A percentile compares a stretch with the other conserved stretches of the same genome.
Conservation (phyloP, 2,329 filamentous ascomycete genomes). For the Fusarium circinatum region DNA sequence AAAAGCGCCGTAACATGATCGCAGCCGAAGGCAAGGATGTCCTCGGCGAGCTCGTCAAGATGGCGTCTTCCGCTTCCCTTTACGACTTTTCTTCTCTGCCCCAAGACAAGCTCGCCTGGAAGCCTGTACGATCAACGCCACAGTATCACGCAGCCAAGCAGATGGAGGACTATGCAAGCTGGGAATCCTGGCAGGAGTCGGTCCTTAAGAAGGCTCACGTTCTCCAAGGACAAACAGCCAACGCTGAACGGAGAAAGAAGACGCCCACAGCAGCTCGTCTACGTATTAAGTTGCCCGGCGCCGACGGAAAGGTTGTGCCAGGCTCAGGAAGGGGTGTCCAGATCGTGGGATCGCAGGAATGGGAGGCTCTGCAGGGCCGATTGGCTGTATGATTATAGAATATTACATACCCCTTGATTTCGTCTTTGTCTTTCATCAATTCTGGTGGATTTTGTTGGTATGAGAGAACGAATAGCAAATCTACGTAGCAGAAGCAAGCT, state of each 20-base stretch:
- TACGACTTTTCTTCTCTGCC: slow-evolving; percentile 69
- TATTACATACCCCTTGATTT: slow-evolving; percentile 40
- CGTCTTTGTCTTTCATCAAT: slow-evolving; percentile 19
- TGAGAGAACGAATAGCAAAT: slow-evolving; percentile 24
- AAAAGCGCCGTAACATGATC: slow-evolving; percentile 63
- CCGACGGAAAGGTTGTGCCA: slow-evolving; percentile 56
- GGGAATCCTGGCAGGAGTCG: slow-evolving; percentile 67
- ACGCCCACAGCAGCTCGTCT: slow-evolving; percentile 57
- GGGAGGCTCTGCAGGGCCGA: slow-evolving; percentile 63
- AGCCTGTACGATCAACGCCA: slow-evolving; percentile 70
- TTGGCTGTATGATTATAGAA: slow-evolving; percentile 46
- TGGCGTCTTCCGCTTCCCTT: slow-evolving; percentile 65
- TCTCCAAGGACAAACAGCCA: slow-evolving; percentile 38
- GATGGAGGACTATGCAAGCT: slow-evolving; percentile 71
- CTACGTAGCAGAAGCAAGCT: slow-evolving; percentile 27
- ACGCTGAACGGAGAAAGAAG: slow-evolving; percentile 41
- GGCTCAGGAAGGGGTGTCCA: slow-evolving; percentile 56
- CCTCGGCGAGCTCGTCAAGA: slow-evolving; percentile 71
- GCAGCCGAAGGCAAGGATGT: slow-evolving; percentile 71
- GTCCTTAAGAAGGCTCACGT: slow-evolving; percentile 65
- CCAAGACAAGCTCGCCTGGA: slow-evolving; percentile 72
- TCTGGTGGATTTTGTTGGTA: slow-evolving; percentile 27
- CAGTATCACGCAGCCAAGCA: slow-evolving; percentile 74
- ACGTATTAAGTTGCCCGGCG: slow-evolving; percentile 61
- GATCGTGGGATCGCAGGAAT: slow-evolving; percentile 65